Conservation (phyloP, 768 basidiomycete species). For the Collybiopsis luxurians region DNA sequence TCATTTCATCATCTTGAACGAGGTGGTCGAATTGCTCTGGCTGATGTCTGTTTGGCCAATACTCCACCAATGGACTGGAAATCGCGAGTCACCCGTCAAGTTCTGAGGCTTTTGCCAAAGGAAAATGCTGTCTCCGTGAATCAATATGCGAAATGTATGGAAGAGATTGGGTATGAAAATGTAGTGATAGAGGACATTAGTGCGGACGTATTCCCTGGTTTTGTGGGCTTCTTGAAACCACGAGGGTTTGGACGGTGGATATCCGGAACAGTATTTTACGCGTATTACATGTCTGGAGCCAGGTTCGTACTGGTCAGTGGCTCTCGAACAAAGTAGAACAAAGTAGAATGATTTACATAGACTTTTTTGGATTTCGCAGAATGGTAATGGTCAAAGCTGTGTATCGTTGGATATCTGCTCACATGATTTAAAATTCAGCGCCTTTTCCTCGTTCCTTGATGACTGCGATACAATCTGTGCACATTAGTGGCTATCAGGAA, state of each 20-base stretch:
- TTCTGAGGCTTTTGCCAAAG: slow-evolving; percentile 43
- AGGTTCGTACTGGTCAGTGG: slow-evolving; percentile 52
- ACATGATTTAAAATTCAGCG: background rate
- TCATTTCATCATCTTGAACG: slow-evolving; percentile 40
- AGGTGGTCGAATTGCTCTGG: slow-evolving; percentile 55
- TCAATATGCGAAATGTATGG: slow-evolving; percentile 43
- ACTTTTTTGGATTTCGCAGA: slow-evolving; percentile 1
- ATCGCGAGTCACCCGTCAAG: slow-evolving; percentile 24
- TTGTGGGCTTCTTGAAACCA: slow-evolving; percentile 44
- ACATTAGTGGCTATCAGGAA: slow-evolving; percentile 67
- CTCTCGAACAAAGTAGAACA: background rate
- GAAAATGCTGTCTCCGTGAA: slow-evolving; percentile 46
- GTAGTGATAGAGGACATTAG: slow-evolving; percentile 57
- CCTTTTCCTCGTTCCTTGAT: slow-evolving; percentile 25
- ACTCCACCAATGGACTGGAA: slow-evolving; percentile 19
- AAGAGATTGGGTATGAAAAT: slow-evolving; percentile 49
- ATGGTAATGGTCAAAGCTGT: background rate
- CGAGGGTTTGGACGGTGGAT: slow-evolving; percentile 42
- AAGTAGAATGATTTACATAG: slow-evolving; percentile 11
- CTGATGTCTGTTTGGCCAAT: slow-evolving; percentile 55
- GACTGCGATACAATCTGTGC: slow-evolving; percentile 77
- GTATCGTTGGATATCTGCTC: background rate
- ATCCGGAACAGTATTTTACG: slow-evolving; percentile 36
- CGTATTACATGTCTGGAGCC: slow-evolving; percentile 35
- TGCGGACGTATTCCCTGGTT: slow-evolving; percentile 55